A percentile compares a stretch with the other conserved stretches of the same genome.
Evolutionary conservation across 768 basidiomycete species (phyloP).

Genomic region (Boletus insuetus): DNA sequence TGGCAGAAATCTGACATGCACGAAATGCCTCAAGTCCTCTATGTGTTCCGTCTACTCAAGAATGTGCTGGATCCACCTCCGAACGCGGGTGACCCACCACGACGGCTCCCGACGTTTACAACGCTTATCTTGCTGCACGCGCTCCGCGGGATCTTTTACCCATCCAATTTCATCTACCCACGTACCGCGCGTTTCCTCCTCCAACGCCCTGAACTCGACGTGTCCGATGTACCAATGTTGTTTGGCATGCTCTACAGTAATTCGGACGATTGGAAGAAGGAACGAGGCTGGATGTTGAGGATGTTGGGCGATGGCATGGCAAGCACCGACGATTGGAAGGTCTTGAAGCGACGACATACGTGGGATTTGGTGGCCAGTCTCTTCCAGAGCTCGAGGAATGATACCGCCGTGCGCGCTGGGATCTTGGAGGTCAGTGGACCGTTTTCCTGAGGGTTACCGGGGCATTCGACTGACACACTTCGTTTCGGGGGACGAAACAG

Average conservation of each 20-base stretch:
- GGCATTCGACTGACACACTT: not conserved
- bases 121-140: slow-evolving; percentile 84
- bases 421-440: slow-evolving; percentile 61
- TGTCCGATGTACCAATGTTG: slow-evolving; percentile 84
- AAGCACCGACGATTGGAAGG: slow-evolving; percentile 74
- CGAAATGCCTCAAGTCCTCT: slow-evolving; percentile 70
- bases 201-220: slow-evolving; percentile 81
- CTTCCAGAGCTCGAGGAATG: slow-evolving; percentile 63
- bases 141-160: slow-evolving; percentile 78
- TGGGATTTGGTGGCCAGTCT: slow-evolving; percentile 86
- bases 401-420: slow-evolving; percentile 48
- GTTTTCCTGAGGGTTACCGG: not conserved
- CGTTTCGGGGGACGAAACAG: slow-evolving; percentile 32
- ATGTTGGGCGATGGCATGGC: slow-evolving; percentile 82
- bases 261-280: slow-evolving; percentile 78
- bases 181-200: slow-evolving; percentile 84
- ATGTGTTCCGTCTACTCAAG: slow-evolving; percentile 53
- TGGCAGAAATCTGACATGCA: slow-evolving; percentile 62
- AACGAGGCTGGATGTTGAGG: slow-evolving; percentile 84
- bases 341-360: slow-evolving; percentile 77
- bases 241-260: slow-evolving; percentile 84
- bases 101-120: slow-evolving; percentile 71
- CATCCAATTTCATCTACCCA: slow-evolving; percentile 86
- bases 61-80: slow-evolving; percentile 10
- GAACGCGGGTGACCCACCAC: slow-evolving; percentile 50